A percentile compares a stretch with the other conserved stretches of the same genome.
Evolutionary conservation across 228 moss, liverwort and hornwort genomes (phyloP).

Genomic region (Sphagnum magellanicum): DNA sequence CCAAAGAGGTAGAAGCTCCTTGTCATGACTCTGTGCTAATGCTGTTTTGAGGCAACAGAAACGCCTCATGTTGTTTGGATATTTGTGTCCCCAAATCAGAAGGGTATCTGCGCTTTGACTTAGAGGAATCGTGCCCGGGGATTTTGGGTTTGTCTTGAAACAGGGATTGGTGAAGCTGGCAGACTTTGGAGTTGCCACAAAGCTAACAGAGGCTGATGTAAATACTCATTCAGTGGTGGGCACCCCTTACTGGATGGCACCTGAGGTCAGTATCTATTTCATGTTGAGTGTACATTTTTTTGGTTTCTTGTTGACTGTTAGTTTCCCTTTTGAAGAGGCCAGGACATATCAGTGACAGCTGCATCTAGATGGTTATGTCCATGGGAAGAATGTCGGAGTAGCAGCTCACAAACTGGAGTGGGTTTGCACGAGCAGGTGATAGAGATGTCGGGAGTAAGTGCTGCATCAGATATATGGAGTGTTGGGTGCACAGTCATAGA

Average conservation of each 20-base stretch:
- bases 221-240: constrained; percentile 99
- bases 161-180: constrained; percentile 95
- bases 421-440: constrained; percentile 62
- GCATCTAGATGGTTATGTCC: no score
- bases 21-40: no score
- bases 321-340: no score
- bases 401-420: neutral
- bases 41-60: no score
- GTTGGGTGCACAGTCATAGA: constrained; percentile 98
- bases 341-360: no score
- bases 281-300: no score
- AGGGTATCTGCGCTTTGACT: neutral
- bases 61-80: no score
- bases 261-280: constrained; percentile 45
- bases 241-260: constrained; percentile 99
- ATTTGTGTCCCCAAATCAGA: no score
- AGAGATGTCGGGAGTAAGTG: constrained; percentile 97
- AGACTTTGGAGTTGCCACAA: constrained; percentile 97
- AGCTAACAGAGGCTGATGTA: constrained; percentile 87
- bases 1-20: constrained; percentile 62
- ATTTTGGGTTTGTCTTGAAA: constrained; percentile 2
- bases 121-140: neutral
- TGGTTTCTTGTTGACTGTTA: neutral
- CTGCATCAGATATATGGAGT: constrained; percentile 98
- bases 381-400: no score